These are phyloP conservation scores for Paxillus involutus DNA, from an alignment of 768 basidiomycete genomes.

Conservation along the genomic window DNA sequence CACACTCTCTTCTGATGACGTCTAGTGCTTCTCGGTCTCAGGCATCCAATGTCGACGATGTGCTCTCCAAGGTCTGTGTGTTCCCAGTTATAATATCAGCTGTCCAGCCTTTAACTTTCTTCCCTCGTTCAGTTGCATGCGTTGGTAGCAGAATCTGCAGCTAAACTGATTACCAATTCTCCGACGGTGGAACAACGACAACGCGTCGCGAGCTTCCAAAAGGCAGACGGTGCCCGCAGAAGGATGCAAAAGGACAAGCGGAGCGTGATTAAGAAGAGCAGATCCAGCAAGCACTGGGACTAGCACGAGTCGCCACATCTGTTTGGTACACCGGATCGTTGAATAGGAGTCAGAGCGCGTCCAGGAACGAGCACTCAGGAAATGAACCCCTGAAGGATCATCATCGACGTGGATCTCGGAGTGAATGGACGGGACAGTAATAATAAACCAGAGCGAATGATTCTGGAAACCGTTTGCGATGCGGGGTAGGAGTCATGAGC, in stretches of 20 bases:
- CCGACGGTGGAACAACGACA: slow-evolving; percentile 25
- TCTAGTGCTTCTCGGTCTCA: slow-evolving; percentile 76
- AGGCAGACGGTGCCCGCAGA: slow-evolving; percentile 16
- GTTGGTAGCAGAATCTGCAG: slow-evolving; percentile 23
- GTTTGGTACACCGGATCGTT: too few relatives aligned
- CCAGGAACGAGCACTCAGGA: too few relatives aligned
- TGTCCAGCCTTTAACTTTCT: neutral
- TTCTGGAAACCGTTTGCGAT: too few relatives aligned
- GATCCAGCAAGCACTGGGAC: slow-evolving; percentile 29
- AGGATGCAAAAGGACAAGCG: slow-evolving; percentile 26
- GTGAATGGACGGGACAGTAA: too few relatives aligned
- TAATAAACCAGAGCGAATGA: too few relatives aligned
- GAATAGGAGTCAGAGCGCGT: too few relatives aligned
- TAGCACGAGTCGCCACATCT: neutral
- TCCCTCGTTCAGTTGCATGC: slow-evolving; percentile 24
- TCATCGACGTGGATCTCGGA: too few relatives aligned
- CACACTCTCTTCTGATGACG: slow-evolving; percentile 65
- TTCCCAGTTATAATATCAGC: neutral
- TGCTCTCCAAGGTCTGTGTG: slow-evolving; percentile 56
- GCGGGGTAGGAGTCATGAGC: too few relatives aligned
- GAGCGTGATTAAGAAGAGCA: slow-evolving; percentile 25
- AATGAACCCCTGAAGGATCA: too few relatives aligned
- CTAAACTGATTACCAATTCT: slow-evolving; percentile 19
- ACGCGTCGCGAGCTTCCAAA: slow-evolving; percentile 25
- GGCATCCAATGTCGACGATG: slow-evolving; percentile 72